Conservation (phyloP, 768 basidiomycete species). For the Austroboletus eburneus region DNA sequence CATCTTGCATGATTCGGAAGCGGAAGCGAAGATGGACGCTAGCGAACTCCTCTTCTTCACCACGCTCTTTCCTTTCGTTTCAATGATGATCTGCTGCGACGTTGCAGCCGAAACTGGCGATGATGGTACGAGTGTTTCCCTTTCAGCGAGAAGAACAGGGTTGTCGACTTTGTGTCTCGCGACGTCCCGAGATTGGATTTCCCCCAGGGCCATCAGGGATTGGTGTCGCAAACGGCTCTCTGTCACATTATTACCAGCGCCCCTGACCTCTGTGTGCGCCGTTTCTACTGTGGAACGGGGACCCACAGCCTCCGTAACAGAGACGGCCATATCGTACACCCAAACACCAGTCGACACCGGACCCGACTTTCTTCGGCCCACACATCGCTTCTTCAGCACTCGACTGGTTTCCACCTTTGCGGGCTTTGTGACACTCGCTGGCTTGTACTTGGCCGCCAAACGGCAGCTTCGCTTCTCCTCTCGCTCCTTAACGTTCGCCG, state of each 20-base stretch:
- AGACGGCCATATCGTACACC: constrained; percentile 50
- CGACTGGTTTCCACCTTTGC: constrained; percentile 20
- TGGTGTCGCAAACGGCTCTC: constrained; percentile 20
- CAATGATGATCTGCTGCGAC: background rate
- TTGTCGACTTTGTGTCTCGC: constrained; percentile 18
- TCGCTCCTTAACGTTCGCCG: constrained; percentile 11
- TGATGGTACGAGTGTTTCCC: background rate
- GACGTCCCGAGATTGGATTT: constrained; percentile 4
- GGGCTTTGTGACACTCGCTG: background rate
- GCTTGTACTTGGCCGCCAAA: constrained; percentile 14
- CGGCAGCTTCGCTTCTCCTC: constrained; percentile 10
- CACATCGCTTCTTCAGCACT: constrained; percentile 53
- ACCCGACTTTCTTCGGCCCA: constrained; percentile 48
- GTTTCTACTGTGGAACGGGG: constrained; percentile 19
- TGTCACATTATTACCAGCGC: background rate
- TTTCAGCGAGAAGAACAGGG: constrained; percentile 12
- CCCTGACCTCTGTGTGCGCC: constrained; percentile 11
- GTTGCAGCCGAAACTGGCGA: background rate
- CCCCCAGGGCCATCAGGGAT: constrained; percentile 22
- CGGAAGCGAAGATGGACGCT: background rate
- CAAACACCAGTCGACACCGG: constrained; percentile 34
- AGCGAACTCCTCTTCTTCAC: constrained; percentile 7
- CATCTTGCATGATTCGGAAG: constrained; percentile 8
- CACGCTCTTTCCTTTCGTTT: background rate
- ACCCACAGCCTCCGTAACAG: constrained; percentile 36